A percentile compares a stretch with the other conserved stretches of the same genome.
phyloP scores from a whole-genome alignment of 2,329 filamentous ascomycete genomes.

The Neoarthrinium moseri region DNA sequence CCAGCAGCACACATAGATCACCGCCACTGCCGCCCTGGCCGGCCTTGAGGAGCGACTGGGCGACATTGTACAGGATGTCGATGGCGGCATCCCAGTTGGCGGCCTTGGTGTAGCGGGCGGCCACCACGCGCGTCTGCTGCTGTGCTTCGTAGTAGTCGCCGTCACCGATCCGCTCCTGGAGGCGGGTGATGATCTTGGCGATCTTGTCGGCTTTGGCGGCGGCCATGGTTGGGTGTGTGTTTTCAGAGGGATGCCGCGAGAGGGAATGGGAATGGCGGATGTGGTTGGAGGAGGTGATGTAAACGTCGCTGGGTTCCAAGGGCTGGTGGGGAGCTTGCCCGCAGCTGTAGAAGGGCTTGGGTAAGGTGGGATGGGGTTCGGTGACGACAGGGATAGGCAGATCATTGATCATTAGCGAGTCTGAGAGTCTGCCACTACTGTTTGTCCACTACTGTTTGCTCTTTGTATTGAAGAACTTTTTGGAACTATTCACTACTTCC shows the following conservation, averaged over 20 bases:
- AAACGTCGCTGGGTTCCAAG: not conserved
- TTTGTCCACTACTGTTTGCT: no score
- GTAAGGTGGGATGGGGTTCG: no score
- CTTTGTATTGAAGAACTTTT: no score
- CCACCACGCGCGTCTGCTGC: constrained; percentile 95
- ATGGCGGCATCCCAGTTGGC: constrained; percentile 81
- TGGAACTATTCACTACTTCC: no score
- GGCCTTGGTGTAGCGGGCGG: constrained; percentile 88
- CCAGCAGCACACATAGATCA: constrained; percentile 81
- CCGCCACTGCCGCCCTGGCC: constrained; percentile 93
- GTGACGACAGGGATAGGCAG: no score
- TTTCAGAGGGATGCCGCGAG: not conserved
- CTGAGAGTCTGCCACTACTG: no score
- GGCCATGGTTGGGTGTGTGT: not conserved
- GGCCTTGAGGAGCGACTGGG: constrained; percentile 81
- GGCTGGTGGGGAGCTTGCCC: constrained; percentile 1
- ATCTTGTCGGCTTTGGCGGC: constrained; percentile 43
- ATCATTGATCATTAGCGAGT: no score
- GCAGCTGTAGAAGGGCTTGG: no score
- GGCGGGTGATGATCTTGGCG: constrained; percentile 58
- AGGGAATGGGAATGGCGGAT: not conserved
- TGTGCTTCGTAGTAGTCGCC: constrained; percentile 98
- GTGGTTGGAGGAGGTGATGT: not conserved
- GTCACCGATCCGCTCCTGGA: constrained; percentile 85
- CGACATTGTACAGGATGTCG: constrained; percentile 82